Evolutionary conservation across 164 flowering plant genomes (phyloP).

Genomic region (Aristolochia contorta): DNA sequence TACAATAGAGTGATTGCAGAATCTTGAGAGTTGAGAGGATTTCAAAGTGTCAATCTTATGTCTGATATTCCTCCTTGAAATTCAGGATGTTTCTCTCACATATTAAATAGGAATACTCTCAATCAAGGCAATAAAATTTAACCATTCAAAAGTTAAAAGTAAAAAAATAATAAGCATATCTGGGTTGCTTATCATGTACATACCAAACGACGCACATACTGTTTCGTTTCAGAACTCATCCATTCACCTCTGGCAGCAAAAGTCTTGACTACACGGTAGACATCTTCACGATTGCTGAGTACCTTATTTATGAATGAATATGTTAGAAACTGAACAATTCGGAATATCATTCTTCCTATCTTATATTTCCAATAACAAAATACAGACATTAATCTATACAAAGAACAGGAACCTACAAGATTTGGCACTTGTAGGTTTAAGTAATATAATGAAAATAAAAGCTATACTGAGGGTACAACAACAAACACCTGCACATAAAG

Average conservation of each 20-base stretch:
- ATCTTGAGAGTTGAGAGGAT: too few species aligned
- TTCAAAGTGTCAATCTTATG: too few species aligned
- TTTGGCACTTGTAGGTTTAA: neutral
- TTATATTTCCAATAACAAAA: neutral
- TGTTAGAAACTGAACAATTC: conserved; percentile 8
- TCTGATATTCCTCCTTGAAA: too few species aligned
- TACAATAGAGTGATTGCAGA: too few species aligned
- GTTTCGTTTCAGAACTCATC: conserved; percentile 47
- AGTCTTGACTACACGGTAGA: conserved; percentile 76
- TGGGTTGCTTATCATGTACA: conserved; percentile 4
- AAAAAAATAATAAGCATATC: neutral
- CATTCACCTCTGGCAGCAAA: conserved; percentile 61
- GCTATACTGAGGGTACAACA: neutral
- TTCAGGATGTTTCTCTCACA: too few species aligned
- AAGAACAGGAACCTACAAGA: too few species aligned
- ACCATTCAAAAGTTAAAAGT: too few species aligned
- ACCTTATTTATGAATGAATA: conserved; percentile 22
- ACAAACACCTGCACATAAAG: conserved; percentile 55
- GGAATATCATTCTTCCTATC: neutral
- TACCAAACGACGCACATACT: conserved; percentile 55
- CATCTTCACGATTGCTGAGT: conserved; percentile 83
- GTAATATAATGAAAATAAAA: neutral
- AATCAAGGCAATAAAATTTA: too few species aligned
- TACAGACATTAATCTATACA: too few species aligned
- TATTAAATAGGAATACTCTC: too few species aligned